Base-by-base conservation (phyloP, 495 filamentous ascomycete genomes). In the Penicillium pulvis region DNA sequence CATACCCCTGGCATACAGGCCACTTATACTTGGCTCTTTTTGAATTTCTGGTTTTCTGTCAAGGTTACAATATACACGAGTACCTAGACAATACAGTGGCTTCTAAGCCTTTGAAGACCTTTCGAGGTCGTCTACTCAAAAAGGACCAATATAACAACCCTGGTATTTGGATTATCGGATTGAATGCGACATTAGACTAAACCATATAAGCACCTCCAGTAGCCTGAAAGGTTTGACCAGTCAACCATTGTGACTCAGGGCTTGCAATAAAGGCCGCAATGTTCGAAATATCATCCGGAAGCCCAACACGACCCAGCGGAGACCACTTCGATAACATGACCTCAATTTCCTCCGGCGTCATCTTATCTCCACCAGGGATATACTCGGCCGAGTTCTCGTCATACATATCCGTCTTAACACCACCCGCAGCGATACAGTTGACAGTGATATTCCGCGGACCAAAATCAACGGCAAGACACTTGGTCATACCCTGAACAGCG, bases 391-490 rank as follows among this genome's bases (percentile, higher is more conserved):
- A 65, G 42, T 71, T 76, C 14, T 69, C 63, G 68, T 73, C 49
- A 67, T 82, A 64, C 79, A 71, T 66, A 67, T 79, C 55, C 19
- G 60, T 66, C 50, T 69, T 66, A 10, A 69, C 66, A 4, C 66
- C 66, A 16, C 81, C 83, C 23, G 83, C 81, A 12, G 79, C 77
- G 33, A 86, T 74, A 14, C 80, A 74, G 62, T 86, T 86, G 2
- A 78, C 75, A 10, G 81, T 70, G 23, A 85, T 77, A 11, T 81
- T 81, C 44, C 73, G 73, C 5, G 73, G 66, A 0, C 81, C 83
- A 44, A 85, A 64, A 53, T 85, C 83, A 54, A 83, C 63, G 14
- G 82, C 83, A 61, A 86, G 75, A 56, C 75, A 75, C 59, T 84
- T 84, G 6, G 77, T 78, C 59, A 86, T 80, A 6, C 82, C 82